Evolutionary conservation across 257 asterid genomes (phyloP), one percentile per base, ranked within the genome.

Genomic region (Gynochthodes officinalis): DNA sequence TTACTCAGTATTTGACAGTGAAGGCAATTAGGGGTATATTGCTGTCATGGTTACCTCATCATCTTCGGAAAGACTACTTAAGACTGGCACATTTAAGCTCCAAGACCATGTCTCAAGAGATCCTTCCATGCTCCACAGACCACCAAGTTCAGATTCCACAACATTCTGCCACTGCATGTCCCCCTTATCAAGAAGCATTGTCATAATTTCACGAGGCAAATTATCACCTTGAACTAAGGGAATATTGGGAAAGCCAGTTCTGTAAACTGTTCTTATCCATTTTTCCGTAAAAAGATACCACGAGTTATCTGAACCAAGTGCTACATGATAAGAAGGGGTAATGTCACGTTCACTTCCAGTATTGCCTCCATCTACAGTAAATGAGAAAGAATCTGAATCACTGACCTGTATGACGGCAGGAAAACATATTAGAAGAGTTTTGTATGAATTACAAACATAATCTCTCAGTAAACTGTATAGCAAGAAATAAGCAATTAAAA

Each of bases 31-130:
- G 40, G 70, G 35, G 43, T 52, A 46, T 71, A 58, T 61, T 81
- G 48, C 64, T 74, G 62, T 57, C 63, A 39, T 23, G 70, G 75
- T 82, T 84, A 92, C 98, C 98, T 88, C 96, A 81, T 90, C 96
- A 39, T 90, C 95, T 79, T 86, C 89, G 54, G 96, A 90, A 77
- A 95, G 96, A 84, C 96, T 94, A 82, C 95, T 94, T 76, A 87
- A 79, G 53, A 94, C 95, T 64, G 97, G 98, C 77, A 95, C 99
- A 60, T 95, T 95, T 81, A 95, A 83, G 83, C 99, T 95, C 98
- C 99, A 95, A 76, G 99, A 92, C 99, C 99, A 95, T 18, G 98
- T 95, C 83, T 95, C 98, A 9, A 91, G 90, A 71, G 98, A 91
- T 82, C 99, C 99, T 71, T 90, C 98, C 96, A 83, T 90, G 89